Evolutionary conservation across 805 yeast species (phyloP).

Genomic region (Candida caryicola): DNA sequence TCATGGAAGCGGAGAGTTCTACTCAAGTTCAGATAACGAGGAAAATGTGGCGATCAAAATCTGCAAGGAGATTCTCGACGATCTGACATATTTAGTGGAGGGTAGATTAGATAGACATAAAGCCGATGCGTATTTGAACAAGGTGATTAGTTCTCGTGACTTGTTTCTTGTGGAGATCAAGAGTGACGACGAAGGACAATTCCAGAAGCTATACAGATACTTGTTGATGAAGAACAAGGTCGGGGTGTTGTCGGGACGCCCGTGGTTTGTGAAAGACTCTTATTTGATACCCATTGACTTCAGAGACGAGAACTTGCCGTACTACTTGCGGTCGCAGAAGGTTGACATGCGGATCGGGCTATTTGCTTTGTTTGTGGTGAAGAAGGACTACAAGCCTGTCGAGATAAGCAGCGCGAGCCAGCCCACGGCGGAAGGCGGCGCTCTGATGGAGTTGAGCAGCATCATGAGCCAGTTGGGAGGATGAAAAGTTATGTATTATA

Average conservation of each 20-base stretch:
- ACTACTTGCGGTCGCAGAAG: constrained; percentile 15
- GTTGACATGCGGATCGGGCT: constrained; percentile 21
- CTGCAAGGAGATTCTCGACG: constrained; percentile 28
- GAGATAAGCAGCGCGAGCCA: constrained; percentile 3
- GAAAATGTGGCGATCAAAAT: constrained; percentile 12
- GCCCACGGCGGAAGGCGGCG: not conserved
- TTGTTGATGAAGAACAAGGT: constrained; percentile 46
- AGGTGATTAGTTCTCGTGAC: constrained; percentile 48
- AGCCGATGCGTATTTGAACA: constrained; percentile 57
- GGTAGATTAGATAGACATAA: constrained; percentile 57
- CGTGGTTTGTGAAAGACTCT: constrained; percentile 57
- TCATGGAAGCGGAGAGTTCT: constrained; percentile 34
- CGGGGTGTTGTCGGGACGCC: constrained; percentile 57
- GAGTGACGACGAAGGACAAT: constrained; percentile 21
- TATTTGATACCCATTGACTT: constrained; percentile 48
- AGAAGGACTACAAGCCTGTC: constrained; percentile 26
- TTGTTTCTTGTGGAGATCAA: constrained; percentile 49
- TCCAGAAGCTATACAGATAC: constrained; percentile 39
- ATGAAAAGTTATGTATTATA: not conserved
- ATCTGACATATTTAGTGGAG: constrained; percentile 43
- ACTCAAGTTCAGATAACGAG: constrained; percentile 27
- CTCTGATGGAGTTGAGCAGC: not conserved
- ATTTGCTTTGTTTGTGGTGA: constrained; percentile 36
- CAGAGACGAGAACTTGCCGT: constrained; percentile 19
- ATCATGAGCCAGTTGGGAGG: constrained; percentile 6